phyloP scores from a whole-genome alignment of 1,139 yeast genomes.

The Blastobotrys proliferans region DNA sequence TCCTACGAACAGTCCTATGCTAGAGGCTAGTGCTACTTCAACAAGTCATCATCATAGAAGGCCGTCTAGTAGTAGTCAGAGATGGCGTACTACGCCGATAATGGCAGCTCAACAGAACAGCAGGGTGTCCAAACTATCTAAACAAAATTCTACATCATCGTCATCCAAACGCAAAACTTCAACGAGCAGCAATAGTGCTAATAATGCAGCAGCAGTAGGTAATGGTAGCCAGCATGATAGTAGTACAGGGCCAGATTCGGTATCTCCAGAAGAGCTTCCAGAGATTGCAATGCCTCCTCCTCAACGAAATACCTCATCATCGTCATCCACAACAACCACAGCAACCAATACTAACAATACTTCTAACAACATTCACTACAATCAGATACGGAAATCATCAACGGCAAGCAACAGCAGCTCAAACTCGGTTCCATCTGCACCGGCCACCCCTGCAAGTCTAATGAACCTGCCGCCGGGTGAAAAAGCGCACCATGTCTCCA shows the following conservation, averaged over 20 bases:
- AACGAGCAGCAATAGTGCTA: not conserved
- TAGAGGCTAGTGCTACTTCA: conserved; percentile 13
- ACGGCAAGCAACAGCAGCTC: conserved; percentile 1
- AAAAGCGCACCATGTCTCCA: no score
- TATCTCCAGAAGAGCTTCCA: conserved; percentile 25
- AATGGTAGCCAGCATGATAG: no score
- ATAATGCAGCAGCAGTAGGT: no score
- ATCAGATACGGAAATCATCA: conserved; percentile 3
- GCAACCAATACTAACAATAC: conserved; percentile 4
- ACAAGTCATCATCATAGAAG: conserved; percentile 5
- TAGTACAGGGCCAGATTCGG: conserved; percentile 5
- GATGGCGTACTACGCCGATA: conserved; percentile 7
- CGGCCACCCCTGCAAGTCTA: conserved; percentile 36
- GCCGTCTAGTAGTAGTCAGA: conserved; percentile 1
- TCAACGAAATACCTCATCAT: conserved; percentile 19
- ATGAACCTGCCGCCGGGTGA: conserved; percentile 36
- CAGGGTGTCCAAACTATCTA: conserved; percentile 8
- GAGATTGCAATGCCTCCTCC: conserved; percentile 30
- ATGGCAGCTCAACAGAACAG: conserved; percentile 5
- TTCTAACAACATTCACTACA: not conserved
- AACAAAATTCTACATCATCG: no score
- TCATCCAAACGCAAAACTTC: not conserved
- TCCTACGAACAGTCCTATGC: conserved; percentile 30
- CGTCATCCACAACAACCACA: no score
- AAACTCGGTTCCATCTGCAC: conserved; percentile 12